These are phyloP conservation scores for Annona squamosa DNA, from an alignment of 164 flowering plant species.

Conservation along the genomic window DNA sequence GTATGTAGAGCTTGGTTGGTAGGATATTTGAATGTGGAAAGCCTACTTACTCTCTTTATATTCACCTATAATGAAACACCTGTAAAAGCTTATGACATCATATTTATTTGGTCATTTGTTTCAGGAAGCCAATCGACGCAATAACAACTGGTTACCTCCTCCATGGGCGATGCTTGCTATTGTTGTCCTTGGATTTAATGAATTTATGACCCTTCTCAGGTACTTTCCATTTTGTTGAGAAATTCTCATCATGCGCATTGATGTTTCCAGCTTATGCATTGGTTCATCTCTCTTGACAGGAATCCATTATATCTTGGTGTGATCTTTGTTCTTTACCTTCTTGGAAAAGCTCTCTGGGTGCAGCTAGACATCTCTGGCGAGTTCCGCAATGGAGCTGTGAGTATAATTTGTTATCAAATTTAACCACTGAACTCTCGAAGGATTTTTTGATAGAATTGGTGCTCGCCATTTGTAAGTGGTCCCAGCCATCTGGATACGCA, in stretches of 20 bases:
- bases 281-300: slow-evolving; percentile 32
- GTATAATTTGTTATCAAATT: slow-evolving; percentile 22
- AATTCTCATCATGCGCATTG: not conserved
- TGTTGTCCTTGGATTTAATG: slow-evolving; percentile 82
- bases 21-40: too few species aligned
- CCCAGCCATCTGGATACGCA: not conserved
- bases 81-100: not conserved
- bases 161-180: slow-evolving; percentile 91
- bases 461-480: not conserved
- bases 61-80: not conserved
- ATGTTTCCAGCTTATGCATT: not conserved
- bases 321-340: slow-evolving; percentile 62
- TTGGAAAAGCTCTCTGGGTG: slow-evolving; percentile 78
- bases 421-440: not conserved
- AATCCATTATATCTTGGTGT: slow-evolving; percentile 74
- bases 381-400: slow-evolving; percentile 86
- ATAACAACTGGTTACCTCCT: slow-evolving; percentile 94
- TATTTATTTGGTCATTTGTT: not conserved
- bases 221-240: slow-evolving; percentile 12
- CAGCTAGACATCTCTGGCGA: slow-evolving; percentile 75
- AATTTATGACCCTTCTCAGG: slow-evolving; percentile 92
- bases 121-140: slow-evolving; percentile 83
- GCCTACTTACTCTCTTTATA: too few species aligned
- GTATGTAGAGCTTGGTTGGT: too few species aligned
- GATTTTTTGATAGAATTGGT: too few species aligned